Base-by-base conservation (phyloP, 768 basidiomycete genomes). In the Naganishia vishniacii region DNA sequence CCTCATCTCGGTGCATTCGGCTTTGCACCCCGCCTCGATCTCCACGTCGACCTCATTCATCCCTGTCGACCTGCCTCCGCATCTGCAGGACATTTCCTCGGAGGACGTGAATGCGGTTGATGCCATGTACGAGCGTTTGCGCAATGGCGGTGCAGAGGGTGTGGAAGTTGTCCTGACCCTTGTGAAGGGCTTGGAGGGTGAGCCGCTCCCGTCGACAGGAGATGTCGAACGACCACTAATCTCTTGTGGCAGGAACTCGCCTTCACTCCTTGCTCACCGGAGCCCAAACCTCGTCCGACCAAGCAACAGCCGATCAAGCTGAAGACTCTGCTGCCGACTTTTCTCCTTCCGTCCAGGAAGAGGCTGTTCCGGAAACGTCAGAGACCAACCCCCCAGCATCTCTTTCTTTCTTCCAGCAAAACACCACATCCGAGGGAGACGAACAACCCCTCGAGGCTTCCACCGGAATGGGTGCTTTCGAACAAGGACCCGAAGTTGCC, bases 11-110 rank as follows among this genome's bases (percentile, higher is more conserved):
- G 28, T 63, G 28, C 61, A 67, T 25, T 46, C 61, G 12, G 41
- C 53, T n/a, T 41, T 67, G 26, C 61, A 61, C 44, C 65, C 65
- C 11, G 34, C 42, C 25, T 28, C 41, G 13, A 25, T 25, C 31
- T 25, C 48, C 0, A 42, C 45, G 11, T 47, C 53, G 6, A 42
- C 65, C n/a, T 40, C 48, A 4, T 67, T 67, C 47, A 67, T 67
- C 25, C 28, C 65, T n/a, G 45, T 29, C 42, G 61, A 53, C 29
- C 51, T 67, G 26, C 65, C 65, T 29, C 9, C 51, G 2, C 44
- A 62, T 20, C 44, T 67, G 46, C 65, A 67, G 48, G 61, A 62
- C 8, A 46, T 67, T 16, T 28, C 61, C 26, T 40, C 42, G 4
- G 40, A 62, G 11, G 56, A 63, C 37, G 61, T 63, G 25, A 46